phyloP scores from a whole-genome alignment of 2,329 filamentous ascomycete species.

The Lasiodiplodia sp. region DNA sequence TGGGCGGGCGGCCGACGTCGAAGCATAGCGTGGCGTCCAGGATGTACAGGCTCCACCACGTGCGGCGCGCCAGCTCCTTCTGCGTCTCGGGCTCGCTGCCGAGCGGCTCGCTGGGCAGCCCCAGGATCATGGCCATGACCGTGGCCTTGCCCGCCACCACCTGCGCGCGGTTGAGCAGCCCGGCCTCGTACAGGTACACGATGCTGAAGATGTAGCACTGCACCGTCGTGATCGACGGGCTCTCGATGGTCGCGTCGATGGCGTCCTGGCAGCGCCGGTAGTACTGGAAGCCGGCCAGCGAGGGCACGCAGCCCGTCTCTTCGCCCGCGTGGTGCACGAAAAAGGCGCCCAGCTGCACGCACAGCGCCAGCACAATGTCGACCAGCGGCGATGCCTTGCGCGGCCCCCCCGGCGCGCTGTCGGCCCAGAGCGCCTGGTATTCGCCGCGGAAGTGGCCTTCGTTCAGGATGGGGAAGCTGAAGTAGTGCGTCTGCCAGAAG shows the following conservation, averaged over 20 bases:
- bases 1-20: constrained; percentile 57
- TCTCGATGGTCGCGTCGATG: neutral
- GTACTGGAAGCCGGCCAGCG: constrained; percentile 17
- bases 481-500: constrained; percentile 59
- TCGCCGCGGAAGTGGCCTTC: constrained; percentile 55
- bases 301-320: neutral
- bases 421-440: constrained; percentile 43
- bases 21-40: constrained; percentile 57
- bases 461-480: constrained; percentile 53
- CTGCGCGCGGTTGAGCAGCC: constrained; percentile 58
- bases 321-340: constrained; percentile 30
- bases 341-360: constrained; percentile 57
- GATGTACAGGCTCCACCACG: constrained; percentile 58
- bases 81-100: constrained; percentile 32
- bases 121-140: constrained; percentile 56
- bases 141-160: constrained; percentile 49
- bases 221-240: constrained; percentile 52
- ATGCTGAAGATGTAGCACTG: constrained; percentile 56
- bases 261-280: constrained; percentile 4
- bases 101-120: constrained; percentile 55
- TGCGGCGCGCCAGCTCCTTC: constrained; percentile 51
- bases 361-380: constrained; percentile 61
- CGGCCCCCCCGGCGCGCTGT: constrained; percentile 29
- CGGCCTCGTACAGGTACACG: constrained; percentile 56
- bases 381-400: constrained; percentile 58